A percentile compares a stretch with the other conserved stretches of the same genome.
These are phyloP conservation scores for Yamadazyma atlantica DNA, from an alignment of 1,139 yeast genomes.

Conservation along the genomic window DNA sequence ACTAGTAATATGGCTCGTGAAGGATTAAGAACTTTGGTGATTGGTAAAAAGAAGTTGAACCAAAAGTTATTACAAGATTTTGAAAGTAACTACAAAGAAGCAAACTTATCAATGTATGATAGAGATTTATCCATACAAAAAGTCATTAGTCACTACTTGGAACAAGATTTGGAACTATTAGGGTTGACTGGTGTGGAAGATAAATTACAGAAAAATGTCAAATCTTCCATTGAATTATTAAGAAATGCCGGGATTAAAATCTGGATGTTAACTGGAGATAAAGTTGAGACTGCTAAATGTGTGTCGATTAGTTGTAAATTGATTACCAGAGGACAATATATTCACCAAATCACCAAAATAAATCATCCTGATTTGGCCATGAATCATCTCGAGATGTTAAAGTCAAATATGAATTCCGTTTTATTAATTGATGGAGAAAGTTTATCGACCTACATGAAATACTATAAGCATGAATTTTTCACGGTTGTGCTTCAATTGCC, in stretches of 20 bases:
- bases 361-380: conserved; percentile 63
- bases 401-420: conserved; percentile 68
- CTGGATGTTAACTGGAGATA: conserved; percentile 99
- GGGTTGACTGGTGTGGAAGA: conserved; percentile 99
- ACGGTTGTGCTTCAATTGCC: conserved; percentile 75
- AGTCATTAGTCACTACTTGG: conserved; percentile 68
- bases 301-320: conserved; percentile 93
- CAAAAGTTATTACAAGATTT: conserved; percentile 60
- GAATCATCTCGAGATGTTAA: conserved; percentile 69
- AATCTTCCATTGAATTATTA: conserved; percentile 84
- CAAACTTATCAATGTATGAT: conserved; percentile 74
- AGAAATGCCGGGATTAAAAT: conserved; percentile 96
- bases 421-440: conserved; percentile 94
- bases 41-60: conserved; percentile 75
- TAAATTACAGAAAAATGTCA: conserved; percentile 85
- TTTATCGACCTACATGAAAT: conserved; percentile 62
- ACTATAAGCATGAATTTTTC: conserved; percentile 70
- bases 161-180: conserved; percentile 77
- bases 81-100: conserved; percentile 61
- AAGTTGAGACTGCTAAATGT: conserved; percentile 97
- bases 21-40: conserved; percentile 91
- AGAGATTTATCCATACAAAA: conserved; percentile 74
- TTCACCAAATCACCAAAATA: conserved; percentile 78
- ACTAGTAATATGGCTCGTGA: conserved; percentile 98
- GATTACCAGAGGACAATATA: conserved; percentile 90